A percentile compares a stretch with the other conserved stretches of the same genome.
phyloP scores from a whole-genome alignment of 2,329 filamentous ascomycete genomes.

The Hawksworthiomyces lignivorus region DNA sequence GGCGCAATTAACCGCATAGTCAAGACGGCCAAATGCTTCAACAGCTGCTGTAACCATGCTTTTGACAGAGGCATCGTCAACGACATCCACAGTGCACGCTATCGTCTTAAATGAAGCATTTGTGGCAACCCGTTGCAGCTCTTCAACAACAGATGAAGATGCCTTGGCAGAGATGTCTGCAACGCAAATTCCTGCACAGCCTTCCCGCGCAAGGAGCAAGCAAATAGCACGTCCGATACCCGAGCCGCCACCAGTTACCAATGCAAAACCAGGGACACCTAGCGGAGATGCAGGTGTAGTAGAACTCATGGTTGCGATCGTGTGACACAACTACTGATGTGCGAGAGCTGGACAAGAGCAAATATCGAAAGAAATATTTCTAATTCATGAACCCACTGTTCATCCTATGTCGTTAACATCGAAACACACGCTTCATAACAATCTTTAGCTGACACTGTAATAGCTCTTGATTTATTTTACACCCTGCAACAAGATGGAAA shows the following conservation, averaged over 20 bases:
- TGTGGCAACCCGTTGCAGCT: not conserved
- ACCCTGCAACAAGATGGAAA: too few species aligned
- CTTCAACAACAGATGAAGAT: not conserved
- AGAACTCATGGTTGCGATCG: not conserved
- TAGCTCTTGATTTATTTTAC: too few species aligned
- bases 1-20: slow-evolving; percentile 4
- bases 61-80: not conserved
- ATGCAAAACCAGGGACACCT: slow-evolving; percentile 1
- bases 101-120: not conserved
- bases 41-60: not conserved
- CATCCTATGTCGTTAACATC: too few species aligned
- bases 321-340: too few species aligned
- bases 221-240: slow-evolving; percentile 4
- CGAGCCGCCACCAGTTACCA: slow-evolving; percentile 5
- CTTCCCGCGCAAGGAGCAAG: slow-evolving; percentile 2
- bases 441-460: too few species aligned
- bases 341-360: too few species aligned
- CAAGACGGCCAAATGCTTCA: not conserved
- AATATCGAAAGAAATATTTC: too few species aligned
- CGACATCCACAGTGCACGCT: not conserved
- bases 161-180: slow-evolving; percentile 1
- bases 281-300: not conserved
- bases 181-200: slow-evolving; percentile 1
- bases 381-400: too few species aligned
- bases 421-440: too few species aligned